Base-by-base conservation (phyloP, 805 yeast species). In the Candida awuae region DNA sequence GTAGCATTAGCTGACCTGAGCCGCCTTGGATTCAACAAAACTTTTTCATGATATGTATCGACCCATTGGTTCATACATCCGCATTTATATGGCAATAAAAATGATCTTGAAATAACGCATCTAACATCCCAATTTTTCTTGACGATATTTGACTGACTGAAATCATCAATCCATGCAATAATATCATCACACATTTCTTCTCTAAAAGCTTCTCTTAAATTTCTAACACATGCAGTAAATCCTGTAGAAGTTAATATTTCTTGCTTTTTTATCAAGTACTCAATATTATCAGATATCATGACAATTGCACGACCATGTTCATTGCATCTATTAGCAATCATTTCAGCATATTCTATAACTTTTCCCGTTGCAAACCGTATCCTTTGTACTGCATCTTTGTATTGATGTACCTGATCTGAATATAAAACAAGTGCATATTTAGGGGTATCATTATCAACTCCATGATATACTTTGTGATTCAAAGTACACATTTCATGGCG, bases 171-270 rank as follows among this genome's bases (percentile, higher is more conserved):
- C 87, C 92, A 82, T n/a, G 55, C 50, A 6, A 83, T 54, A 15
- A 85, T 75, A 44, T 80, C 86, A 30, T 73, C 78, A 48, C 82
- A 78, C 84, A 83, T 77, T 41, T 82, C 88, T 53, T 86, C 95
- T 37, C 92, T 65, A 53, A 84, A 80, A 6, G 73, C 62, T 52
- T 85, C 94, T 41, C 87, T 63, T 14, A 75, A 66, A 37, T 78
- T 73, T 39, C 85, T 62, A 13, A 86, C 77, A 34, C 84, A 71
- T 1, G 80, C 70, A 2, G 80, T 71, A 15, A 84, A 62, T 0
- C 87, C 87, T 0, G 85, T 78, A 0, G 76, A 61, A 17, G 74
- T 71, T 22, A 85, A 58, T 3, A 68, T 61, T n/a, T 62, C 61
- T 49, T 81, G 81, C 26, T 80, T 65, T 28, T 66, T 72, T 28